Conservation (phyloP, 352 stramenopile genomes). For the Pythium pectinolyticum region DNA sequence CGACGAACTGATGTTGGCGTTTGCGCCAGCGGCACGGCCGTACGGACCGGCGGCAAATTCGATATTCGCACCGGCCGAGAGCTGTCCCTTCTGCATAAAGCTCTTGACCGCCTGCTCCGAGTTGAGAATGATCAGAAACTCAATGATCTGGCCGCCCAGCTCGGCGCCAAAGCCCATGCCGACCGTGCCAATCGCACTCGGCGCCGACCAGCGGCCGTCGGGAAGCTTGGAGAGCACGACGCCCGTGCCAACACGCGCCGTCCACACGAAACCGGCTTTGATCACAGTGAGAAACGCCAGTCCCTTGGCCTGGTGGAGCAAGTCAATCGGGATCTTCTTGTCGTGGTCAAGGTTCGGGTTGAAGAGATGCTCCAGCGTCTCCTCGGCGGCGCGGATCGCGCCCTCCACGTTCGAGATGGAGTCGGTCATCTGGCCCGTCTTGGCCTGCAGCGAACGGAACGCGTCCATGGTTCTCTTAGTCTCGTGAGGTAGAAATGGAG, state of each 20-base stretch:
- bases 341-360: slow-evolving; percentile 84
- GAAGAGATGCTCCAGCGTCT: slow-evolving; percentile 92
- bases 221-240: slow-evolving; percentile 93
- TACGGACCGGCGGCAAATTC: slow-evolving; percentile 83
- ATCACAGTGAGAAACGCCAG: slow-evolving; percentile 92
- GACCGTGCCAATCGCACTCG: slow-evolving; percentile 92
- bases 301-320: slow-evolving; percentile 89
- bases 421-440: slow-evolving; percentile 49
- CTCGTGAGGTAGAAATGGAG: slow-evolving; percentile 1
- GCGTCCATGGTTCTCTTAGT: slow-evolving; percentile 14
- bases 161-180: slow-evolving; percentile 88
- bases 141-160: slow-evolving; percentile 78
- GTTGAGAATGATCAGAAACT: slow-evolving; percentile 93
- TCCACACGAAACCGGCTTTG: slow-evolving; percentile 89
- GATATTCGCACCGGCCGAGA: slow-evolving; percentile 81
- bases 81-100: slow-evolving; percentile 84
- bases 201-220: slow-evolving; percentile 94
- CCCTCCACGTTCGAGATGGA: slow-evolving; percentile 89
- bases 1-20: slow-evolving; percentile 74
- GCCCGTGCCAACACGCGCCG: slow-evolving; percentile 83
- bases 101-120: slow-evolving; percentile 91
- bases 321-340: slow-evolving; percentile 87
- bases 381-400: slow-evolving; percentile 86
- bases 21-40: slow-evolving; percentile 70
- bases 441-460: slow-evolving; percentile 24